Percentiles rank a stretch among this genome's conserved stretches.
Conservation (phyloP, 768 basidiomycete genomes). For the Russula lepida region DNA sequence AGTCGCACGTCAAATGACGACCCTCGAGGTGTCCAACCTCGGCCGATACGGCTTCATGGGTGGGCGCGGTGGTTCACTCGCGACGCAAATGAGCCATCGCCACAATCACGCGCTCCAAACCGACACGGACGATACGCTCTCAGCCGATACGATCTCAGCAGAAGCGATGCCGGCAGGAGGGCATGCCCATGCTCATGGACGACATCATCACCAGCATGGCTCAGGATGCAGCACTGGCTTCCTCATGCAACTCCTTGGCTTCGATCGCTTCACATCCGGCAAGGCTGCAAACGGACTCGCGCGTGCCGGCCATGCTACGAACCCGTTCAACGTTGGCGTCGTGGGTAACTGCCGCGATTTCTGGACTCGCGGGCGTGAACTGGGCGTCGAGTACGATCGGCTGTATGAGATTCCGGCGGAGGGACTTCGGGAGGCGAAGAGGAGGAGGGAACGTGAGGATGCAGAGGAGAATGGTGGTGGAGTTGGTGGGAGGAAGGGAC, state of each 20-base stretch:
- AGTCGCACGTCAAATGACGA: slow-evolving; percentile 89
- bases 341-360: slow-evolving; percentile 85
- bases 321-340: slow-evolving; percentile 87
- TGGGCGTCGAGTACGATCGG: slow-evolving; percentile 85
- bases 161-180: slow-evolving; percentile 20
- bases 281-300: slow-evolving; percentile 82
- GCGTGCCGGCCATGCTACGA: slow-evolving; percentile 63
- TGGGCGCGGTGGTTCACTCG: slow-evolving; percentile 65
- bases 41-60: slow-evolving; percentile 97
- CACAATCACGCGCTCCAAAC: slow-evolving; percentile 35
- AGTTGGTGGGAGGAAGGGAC: slow-evolving; percentile 30
- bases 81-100: slow-evolving; percentile 73
- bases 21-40: slow-evolving; percentile 90
- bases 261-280: slow-evolving; percentile 91
- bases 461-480: slow-evolving; percentile 39
- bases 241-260: slow-evolving; percentile 83
- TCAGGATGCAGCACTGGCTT: slow-evolving; percentile 47
- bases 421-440: slow-evolving; percentile 72
- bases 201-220: slow-evolving; percentile 36
- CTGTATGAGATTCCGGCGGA: slow-evolving; percentile 85
- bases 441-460: slow-evolving; percentile 45
- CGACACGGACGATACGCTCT: slow-evolving; percentile 37
- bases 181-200: slow-evolving; percentile 33
- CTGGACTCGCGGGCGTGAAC: slow-evolving; percentile 77
- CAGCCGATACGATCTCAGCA: slow-evolving; percentile 37